phyloP scores from a whole-genome alignment of 192 early-diverging fungal genomes.

The Podila epigama region DNA sequence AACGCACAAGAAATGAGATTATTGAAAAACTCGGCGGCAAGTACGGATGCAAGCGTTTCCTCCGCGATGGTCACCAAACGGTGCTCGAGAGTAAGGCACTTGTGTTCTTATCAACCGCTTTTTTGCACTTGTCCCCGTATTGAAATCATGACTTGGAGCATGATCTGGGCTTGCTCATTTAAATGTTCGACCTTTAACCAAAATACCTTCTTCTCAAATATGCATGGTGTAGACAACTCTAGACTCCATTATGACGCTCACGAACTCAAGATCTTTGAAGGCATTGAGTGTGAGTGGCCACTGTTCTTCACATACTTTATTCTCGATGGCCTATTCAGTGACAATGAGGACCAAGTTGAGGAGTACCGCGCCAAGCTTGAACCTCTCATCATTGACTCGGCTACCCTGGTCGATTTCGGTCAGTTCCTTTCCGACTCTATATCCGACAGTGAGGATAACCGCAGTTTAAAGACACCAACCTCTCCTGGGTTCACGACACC shows the following conservation, averaged over 20 bases:
- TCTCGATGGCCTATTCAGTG: conserved; percentile 77
- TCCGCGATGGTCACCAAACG: conserved; percentile 86
- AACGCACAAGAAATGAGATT: conserved; percentile 72
- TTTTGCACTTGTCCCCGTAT: too few species aligned
- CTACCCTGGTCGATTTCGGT: conserved; percentile 53
- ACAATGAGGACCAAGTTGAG: conserved; percentile 65
- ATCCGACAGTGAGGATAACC: conserved; percentile 18
- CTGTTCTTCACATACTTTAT: conserved; percentile 87
- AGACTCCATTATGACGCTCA: conserved; percentile 81
- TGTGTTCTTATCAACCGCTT: not conserved
- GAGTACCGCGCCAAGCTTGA: conserved; percentile 72
- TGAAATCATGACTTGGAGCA: too few species aligned
- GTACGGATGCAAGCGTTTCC: conserved; percentile 83
- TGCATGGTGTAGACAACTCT: conserved; percentile 59
- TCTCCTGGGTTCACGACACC: conserved; percentile 11
- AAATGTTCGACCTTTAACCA: too few species aligned
- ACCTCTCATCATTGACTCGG: conserved; percentile 73
- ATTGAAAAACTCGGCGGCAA: conserved; percentile 78
- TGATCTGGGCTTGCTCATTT: not conserved
- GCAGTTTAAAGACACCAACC: conserved; percentile 20
- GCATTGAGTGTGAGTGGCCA: conserved; percentile 88
- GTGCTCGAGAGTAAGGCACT: conserved; percentile 57
- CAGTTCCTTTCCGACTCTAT: conserved; percentile 26
- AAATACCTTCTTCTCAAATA: too few species aligned
- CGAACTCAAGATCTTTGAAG: conserved; percentile 81